phyloP scores from a whole-genome alignment of 2,329 filamentous ascomycete species.

The Pseudogymnoascus sp. region DNA sequence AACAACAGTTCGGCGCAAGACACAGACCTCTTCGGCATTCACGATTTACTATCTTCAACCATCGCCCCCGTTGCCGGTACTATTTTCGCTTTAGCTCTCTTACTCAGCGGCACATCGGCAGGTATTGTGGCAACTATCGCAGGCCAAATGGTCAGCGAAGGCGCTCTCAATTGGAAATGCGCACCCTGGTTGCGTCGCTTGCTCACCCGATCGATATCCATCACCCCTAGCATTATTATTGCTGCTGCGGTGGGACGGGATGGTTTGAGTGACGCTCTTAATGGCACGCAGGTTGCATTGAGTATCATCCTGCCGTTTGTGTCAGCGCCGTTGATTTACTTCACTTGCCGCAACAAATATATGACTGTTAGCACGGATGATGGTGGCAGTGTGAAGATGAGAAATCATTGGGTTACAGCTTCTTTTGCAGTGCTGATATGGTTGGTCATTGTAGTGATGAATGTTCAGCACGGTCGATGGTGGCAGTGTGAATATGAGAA shows the following conservation, averaged over 20 bases:
- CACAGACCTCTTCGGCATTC: constrained; percentile 17
- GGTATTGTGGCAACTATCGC: constrained; percentile 19
- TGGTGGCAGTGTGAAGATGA: background rate
- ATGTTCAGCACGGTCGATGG: background rate
- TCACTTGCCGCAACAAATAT: constrained; percentile 16
- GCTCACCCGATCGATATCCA: constrained; percentile 16
- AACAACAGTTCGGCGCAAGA: constrained; percentile 14
- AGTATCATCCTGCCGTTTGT: constrained; percentile 20
- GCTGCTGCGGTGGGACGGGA: constrained; percentile 10
- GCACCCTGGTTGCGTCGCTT: constrained; percentile 17
- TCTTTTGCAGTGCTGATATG: no score
- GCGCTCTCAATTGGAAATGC: constrained; percentile 19
- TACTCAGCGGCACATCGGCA: constrained; percentile 17
- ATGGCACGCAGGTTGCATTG: constrained; percentile 17
- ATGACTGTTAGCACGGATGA: constrained; percentile 12
- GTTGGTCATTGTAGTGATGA: no score
- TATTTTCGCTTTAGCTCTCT: constrained; percentile 20
- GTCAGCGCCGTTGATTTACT: constrained; percentile 16
- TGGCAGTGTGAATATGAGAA: background rate
- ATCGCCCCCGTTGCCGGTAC: constrained; percentile 19
- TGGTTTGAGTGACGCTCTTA: constrained; percentile 14
- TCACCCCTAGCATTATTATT: constrained; percentile 18
- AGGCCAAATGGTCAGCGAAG: constrained; percentile 20
- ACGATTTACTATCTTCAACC: constrained; percentile 17
- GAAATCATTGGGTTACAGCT: no score